Conservation (phyloP, 768 basidiomycete genomes). For the Baorangia bicolor region DNA sequence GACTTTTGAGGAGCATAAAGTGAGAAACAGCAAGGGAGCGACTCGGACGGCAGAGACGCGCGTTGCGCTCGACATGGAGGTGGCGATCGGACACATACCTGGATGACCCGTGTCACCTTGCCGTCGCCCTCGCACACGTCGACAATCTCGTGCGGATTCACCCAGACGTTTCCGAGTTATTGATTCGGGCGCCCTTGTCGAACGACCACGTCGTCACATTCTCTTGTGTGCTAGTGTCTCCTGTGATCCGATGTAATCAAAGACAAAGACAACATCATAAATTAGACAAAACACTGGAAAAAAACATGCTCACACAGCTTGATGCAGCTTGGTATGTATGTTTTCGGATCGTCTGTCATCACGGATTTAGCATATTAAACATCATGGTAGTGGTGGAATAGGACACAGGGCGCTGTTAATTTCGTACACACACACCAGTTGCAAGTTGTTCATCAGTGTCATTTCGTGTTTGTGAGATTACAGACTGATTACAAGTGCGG, state of each 20-base stretch:
- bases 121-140: slow-evolving; percentile 63
- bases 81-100: slow-evolving; percentile 41
- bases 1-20: slow-evolving; percentile 76
- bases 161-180: slow-evolving; percentile 90
- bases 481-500: background rate
- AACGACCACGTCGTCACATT: slow-evolving; percentile 66
- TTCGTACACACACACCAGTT: too few relatives aligned
- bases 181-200: slow-evolving; percentile 74
- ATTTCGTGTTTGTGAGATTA: background rate
- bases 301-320: slow-evolving; percentile 61
- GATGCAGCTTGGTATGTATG: slow-evolving; percentile 93
- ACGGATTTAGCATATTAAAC: too few relatives aligned
- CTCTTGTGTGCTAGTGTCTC: slow-evolving; percentile 79
- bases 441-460: background rate
- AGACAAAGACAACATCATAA: background rate
- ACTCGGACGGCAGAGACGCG: background rate
- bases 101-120: slow-evolving; percentile 61
- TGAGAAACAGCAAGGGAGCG: background rate
- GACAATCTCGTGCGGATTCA: slow-evolving; percentile 64
- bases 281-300: background rate
- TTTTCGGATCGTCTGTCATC: slow-evolving; percentile 70
- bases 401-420: too few relatives aligned
- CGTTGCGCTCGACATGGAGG: background rate
- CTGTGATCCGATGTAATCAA: slow-evolving; percentile 35
- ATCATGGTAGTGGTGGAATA: too few relatives aligned